Evolutionary conservation across 371 early-diverging fungal species (phyloP), one percentile per base, ranked within the genome.

Genomic region (Rhizopus arrhizus): DNA sequence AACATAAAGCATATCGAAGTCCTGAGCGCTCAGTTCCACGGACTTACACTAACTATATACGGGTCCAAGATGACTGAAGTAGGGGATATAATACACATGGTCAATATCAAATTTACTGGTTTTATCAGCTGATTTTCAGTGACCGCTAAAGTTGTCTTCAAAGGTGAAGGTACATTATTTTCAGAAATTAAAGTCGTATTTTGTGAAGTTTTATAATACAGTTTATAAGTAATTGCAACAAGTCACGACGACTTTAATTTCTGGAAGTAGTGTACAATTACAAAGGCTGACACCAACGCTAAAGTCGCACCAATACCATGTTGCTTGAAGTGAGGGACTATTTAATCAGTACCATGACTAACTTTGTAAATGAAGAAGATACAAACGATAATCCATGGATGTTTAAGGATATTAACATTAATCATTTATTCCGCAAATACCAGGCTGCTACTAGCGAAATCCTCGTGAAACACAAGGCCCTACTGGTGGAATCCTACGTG

Each of bases 261-360:
- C n/a, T n/a, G n/a, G n/a, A n/a, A n/a, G n/a, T n/a, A n/a, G n/a
- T n/a, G n/a, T n/a, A n/a, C n/a, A n/a, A n/a, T n/a, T n/a, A n/a
- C n/a, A n/a, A n/a, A n/a, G n/a, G n/a, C 64, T 35, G 56, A 68
- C 56, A 51, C 43, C 51, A 62, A 42, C 62, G n/a, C n/a, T n/a
- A n/a, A 62, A 51, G 62, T 56, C 51, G 50, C 56, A 56, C 15
- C 43, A 10, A 56, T 56, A 62, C 56, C 56, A 55, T 62, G 51
- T 56, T 56, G 51, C 0, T 56, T 62, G 35, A 56, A 62, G 52
- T 62, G 56, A 62, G 13, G 55, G 51, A 57, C 53, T 52, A 57
- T 57, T 62, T 62, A 62, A 33, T 62, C 57, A 56, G 62, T 57
- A 16, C 51, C 52, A 62, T 56, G 62, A 53, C 7, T 46, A 46